These are phyloP conservation scores for Nemania sp. DNA, from an alignment of 2,329 filamentous ascomycete genomes.

Conservation along the genomic window DNA sequence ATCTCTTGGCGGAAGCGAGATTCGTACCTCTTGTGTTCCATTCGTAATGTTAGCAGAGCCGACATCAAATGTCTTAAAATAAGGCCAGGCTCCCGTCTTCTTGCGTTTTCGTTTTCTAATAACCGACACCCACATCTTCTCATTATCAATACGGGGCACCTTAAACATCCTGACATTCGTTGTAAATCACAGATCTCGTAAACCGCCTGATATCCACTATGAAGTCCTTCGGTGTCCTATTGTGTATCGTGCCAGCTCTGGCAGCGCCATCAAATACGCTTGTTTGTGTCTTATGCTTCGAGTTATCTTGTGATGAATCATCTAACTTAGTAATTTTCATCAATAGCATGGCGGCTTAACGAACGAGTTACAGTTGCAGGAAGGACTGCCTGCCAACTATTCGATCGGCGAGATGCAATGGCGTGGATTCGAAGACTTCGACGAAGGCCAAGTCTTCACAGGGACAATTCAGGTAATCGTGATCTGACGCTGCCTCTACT, in stretches of 20 bases:
- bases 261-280: neutral
- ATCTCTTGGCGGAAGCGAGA: no score
- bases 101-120: no score
- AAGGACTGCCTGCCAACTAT: neutral
- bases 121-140: no score
- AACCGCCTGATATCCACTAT: no score
- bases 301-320: neutral
- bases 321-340: neutral
- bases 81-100: no score
- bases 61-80: no score
- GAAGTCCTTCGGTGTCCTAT: neutral
- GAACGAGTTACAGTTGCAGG: neutral
- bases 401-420: slow-evolving; percentile 7
- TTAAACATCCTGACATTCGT: no score
- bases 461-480: slow-evolving; percentile 12
- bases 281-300: neutral
- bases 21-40: no score
- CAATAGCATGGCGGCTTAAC: neutral
- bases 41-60: no score
- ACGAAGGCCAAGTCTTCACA: slow-evolving; percentile 9
- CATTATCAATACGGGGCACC: no score
- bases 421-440: slow-evolving; percentile 14
- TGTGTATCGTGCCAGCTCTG: neutral
- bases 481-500: neutral
- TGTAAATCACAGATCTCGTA: no score